phyloP scores from a whole-genome alignment of 148 eudicot genomes.

The Fagopyrum homotropicum region DNA sequence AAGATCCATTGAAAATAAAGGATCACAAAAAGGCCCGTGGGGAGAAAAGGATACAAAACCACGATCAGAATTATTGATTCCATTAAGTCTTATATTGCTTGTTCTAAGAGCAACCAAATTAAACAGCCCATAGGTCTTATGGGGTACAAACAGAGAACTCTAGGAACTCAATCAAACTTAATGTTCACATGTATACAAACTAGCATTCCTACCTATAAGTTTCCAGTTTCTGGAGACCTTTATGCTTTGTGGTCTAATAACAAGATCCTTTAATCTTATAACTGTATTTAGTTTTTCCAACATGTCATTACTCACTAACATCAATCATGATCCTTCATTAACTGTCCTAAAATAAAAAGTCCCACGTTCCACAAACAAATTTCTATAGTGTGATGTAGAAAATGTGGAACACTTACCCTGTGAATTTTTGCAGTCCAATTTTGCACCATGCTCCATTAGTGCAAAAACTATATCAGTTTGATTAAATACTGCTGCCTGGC shows the following conservation, averaged over 20 bases:
- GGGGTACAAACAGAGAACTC: not conserved
- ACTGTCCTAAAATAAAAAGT: not conserved
- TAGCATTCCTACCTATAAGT: not conserved
- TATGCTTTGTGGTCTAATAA: not conserved
- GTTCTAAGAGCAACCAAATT: not conserved
- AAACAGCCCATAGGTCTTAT: not conserved
- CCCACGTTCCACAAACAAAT: not conserved
- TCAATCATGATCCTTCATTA: not conserved
- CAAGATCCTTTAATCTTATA: too few relatives aligned
- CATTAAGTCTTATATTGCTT: not conserved
- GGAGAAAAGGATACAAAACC: not conserved
- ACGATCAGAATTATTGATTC: not conserved
- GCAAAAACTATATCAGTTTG: constrained; percentile 62
- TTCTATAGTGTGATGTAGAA: not conserved
- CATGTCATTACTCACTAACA: not conserved
- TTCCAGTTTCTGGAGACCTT: not conserved
- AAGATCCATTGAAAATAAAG: not conserved
- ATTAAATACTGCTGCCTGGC: constrained; percentile 75
- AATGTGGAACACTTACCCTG: constrained; percentile 41
- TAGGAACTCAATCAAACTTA: not conserved
- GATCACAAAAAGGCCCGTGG: not conserved
- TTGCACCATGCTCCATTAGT: constrained; percentile 76
- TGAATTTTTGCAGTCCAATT: constrained; percentile 50
- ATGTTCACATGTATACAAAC: too few relatives aligned
- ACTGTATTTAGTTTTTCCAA: not conserved